Conservation (phyloP, 2,329 filamentous ascomycete genomes). For the Neonectria magnoliae region DNA sequence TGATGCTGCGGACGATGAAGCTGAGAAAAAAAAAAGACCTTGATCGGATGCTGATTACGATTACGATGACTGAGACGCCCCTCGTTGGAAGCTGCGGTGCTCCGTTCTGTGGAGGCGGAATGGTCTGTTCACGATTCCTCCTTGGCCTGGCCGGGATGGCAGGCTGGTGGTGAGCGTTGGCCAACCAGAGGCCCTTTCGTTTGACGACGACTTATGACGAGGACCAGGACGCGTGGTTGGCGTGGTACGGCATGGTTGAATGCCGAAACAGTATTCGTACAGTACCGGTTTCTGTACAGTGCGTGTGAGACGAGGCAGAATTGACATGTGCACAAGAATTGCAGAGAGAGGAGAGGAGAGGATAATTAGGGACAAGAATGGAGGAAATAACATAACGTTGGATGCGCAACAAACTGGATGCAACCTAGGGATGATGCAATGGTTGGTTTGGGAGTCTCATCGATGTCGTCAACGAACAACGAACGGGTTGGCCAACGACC, state of each 20-base stretch:
- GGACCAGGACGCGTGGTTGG: constrained; percentile 13
- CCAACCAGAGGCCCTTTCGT: constrained; percentile 16
- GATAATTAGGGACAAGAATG: background rate
- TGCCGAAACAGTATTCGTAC: constrained; percentile 1
- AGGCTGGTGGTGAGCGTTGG: constrained; percentile 15
- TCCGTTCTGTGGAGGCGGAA: background rate
- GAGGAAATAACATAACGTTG: constrained; percentile 2
- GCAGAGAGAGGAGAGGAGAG: background rate
- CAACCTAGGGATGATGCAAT: constrained; percentile 4
- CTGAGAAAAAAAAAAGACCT: background rate
- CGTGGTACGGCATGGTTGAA: constrained; percentile 15
- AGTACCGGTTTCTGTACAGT: constrained; percentile 8
- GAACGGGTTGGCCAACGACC: background rate
- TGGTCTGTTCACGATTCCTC: constrained; percentile 3
- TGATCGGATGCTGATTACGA: constrained; percentile 7
- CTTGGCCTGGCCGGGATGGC: constrained; percentile 1
- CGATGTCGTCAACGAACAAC: background rate
- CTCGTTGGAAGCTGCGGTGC: background rate
- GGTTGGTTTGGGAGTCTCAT: background rate
- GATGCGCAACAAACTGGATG: background rate
- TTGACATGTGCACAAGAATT: background rate
- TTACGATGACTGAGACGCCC: background rate
- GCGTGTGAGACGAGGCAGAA: constrained; percentile 3
- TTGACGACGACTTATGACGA: constrained; percentile 6
- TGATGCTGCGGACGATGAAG: constrained; percentile 8